Base-by-base conservation (phyloP, 331 rosid species). In the Acacia concinna region DNA sequence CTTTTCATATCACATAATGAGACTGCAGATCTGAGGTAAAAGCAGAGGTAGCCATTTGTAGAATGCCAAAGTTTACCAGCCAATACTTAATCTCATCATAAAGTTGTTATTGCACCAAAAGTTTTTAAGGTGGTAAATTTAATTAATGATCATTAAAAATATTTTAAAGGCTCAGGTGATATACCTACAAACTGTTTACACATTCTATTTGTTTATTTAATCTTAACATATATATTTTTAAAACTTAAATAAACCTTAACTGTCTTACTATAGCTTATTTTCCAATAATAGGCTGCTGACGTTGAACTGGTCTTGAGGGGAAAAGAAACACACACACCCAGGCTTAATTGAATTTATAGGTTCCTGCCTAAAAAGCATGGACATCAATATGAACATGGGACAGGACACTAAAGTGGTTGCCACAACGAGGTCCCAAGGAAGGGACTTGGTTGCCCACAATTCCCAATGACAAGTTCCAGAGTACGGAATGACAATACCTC, bases 151-250 rank as follows among this genome's bases (percentile, higher is more conserved):
- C 20, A 27, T 27, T 59, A 59, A 59, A 27, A 11, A 1, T 13
- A 27, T 59, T 59, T 3, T 59, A 13, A 56, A 23, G 66, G 13
- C 17, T 27, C 32, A 27, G 17, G 18, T n/a, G 14, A 14, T 54
- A 56, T 67, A 20, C 21, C 14, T n/a, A 11, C 64, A 23, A 23
- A 57, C 34, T 67, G 7, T 52, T 64, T 15, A 20, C 43, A 21
- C 37, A 20, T 76, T 63, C 74, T 18, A 71, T 75, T 79, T 79
- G 34, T 11, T 54, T 75, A 44, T 40, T 64, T 38, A 66, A 17
- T 74, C 66, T 51, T 41, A 66, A 68, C 71, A 46, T 23, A 31
- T 17, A 30, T 72, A 63, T 12, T 76, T 15, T 13, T 60, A 31
- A 78, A 68, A 68, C 71, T 54, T 34, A 44, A 38, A 43, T 69